phyloP scores from a whole-genome alignment of 805 yeast genomes.

The Candida taoyuanica region DNA sequence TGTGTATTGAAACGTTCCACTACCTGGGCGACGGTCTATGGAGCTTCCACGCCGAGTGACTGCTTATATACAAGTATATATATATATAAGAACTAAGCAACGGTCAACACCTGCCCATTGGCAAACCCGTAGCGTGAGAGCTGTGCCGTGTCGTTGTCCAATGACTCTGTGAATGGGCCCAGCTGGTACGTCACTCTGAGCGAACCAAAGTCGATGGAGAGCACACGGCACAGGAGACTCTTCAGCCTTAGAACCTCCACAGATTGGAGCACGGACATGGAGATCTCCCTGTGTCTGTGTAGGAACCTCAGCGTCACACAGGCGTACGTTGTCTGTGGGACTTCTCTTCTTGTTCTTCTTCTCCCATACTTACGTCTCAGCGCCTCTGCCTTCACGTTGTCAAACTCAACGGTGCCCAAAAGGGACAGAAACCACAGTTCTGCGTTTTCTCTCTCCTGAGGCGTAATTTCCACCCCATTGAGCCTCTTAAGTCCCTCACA shows the following conservation, averaged over 20 bases:
- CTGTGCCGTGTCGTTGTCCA: constrained; percentile 24
- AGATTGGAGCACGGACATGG: constrained; percentile 26
- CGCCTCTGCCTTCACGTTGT: constrained; percentile 6
- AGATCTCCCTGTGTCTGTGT: too few relatives aligned
- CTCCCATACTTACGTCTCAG: constrained; percentile 18
- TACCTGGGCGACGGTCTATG: constrained; percentile 89
- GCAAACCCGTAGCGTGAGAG: constrained; percentile 22
- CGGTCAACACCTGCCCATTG: constrained; percentile 13
- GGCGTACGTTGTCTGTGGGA: too few relatives aligned
- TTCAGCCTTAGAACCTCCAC: constrained; percentile 34
- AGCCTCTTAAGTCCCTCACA: constrained; percentile 35
- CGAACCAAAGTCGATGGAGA: constrained; percentile 22
- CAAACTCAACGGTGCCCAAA: constrained; percentile 25
- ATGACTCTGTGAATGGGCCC: constrained; percentile 19
- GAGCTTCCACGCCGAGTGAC: constrained; percentile 49
- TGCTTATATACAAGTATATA: background rate
- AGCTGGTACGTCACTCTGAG: constrained; percentile 25
- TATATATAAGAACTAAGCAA: constrained; percentile 1
- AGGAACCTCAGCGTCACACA: too few relatives aligned
- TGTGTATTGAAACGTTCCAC: constrained; percentile 81
- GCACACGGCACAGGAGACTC: constrained; percentile 27
- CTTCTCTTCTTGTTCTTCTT: too few relatives aligned
- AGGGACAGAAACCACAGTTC: constrained; percentile 63
- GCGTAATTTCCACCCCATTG: constrained; percentile 52
- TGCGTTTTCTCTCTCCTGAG: constrained; percentile 51